Base-by-base conservation (phyloP, 139 green algal species). In the Closterium sp. region DNA sequence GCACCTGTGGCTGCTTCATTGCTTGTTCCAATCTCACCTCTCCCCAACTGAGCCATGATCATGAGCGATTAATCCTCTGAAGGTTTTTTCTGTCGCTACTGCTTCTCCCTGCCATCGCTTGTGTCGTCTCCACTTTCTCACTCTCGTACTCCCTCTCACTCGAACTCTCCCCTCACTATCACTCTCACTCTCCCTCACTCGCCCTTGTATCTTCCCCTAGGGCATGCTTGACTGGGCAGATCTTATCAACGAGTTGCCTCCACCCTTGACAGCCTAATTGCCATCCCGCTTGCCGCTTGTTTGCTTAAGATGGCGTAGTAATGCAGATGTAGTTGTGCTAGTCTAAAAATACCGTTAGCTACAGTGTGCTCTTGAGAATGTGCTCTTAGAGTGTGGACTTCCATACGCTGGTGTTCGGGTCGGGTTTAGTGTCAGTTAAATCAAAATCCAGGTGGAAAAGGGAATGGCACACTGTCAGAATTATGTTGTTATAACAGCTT, bases 201-300 rank as follows among this genome's bases (percentile, higher is more conserved):
- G 90, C 30, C 89, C 11, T 94, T 6, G 13, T 45, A 27, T 87
- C 9, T 86, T 28, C 85, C 85, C 0, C 24, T 85, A 88, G 9
- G 98, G 97, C 31, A 92, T 89, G 2, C 98, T 97, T 4, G 95
- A 96, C 31, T 99, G 97, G 97, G 32, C 94, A 21, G 90, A 95
- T 31, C 94, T 99, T n/a, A 31, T 98, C 28, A 93, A 94, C 19
- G 97, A 99, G 85, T 89, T 99, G 84, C 96, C 98, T 2, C 62
- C 92, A 4, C 73, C 34, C 90, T 99, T 9, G 95, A 96, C 88
- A 30, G 24, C 27, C 13, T 95, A 22, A 87, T 87, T 31, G 28
- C 85, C 85, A 87, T 87, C 28, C 85, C 4, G 62, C 62, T 79
- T 79, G 62, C 62, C 50, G 38, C 5, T 45, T 45, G 38, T 6